These are phyloP conservation scores for Ephemerocybe angulata DNA, from an alignment of 768 basidiomycete species.

Conservation along the genomic window DNA sequence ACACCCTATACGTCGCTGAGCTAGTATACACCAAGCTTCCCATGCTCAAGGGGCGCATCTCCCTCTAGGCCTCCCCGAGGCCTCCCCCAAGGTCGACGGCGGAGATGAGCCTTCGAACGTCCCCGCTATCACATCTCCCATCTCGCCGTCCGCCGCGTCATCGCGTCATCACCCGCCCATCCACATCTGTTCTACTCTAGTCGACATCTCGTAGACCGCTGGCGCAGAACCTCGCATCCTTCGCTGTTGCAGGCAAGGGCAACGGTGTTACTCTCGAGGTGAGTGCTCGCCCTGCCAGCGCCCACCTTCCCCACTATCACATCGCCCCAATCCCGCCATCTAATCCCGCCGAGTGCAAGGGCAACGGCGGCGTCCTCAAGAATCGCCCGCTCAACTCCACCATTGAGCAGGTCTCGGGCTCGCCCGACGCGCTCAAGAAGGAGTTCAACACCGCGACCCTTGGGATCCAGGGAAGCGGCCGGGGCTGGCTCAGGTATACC, in stretches of 20 bases:
- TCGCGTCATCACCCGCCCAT: too few relatives aligned
- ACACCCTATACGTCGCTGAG: conserved; percentile 90
- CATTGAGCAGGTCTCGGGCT: conserved; percentile 62
- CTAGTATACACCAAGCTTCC: conserved; percentile 60
- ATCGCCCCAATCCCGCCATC: too few relatives aligned
- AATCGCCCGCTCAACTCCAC: conserved; percentile 65
- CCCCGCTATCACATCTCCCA: too few relatives aligned
- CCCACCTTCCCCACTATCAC: too few relatives aligned
- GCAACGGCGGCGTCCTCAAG: conserved; percentile 54
- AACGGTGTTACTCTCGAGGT: too few relatives aligned
- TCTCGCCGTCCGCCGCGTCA: too few relatives aligned
- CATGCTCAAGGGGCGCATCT: conserved; percentile 77
- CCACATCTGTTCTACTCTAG: too few relatives aligned
- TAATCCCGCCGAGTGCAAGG: too few relatives aligned
- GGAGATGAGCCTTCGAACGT: conserved; percentile 68
- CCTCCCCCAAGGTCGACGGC: conserved; percentile 96
- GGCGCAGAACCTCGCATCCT: conserved; percentile 82
- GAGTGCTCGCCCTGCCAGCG: too few relatives aligned
- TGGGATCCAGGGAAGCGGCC: conserved; percentile 89
- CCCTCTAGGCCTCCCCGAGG: conserved; percentile 85
- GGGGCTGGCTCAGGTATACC: conserved; percentile 92
- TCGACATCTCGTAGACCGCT: conserved; percentile 93
- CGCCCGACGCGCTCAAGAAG: conserved; percentile 66
- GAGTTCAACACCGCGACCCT: conserved; percentile 84
- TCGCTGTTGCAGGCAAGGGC: conserved; percentile 47